Conservation (phyloP, 306 rosid genomes). For the Begonia peltatifolia region DNA sequence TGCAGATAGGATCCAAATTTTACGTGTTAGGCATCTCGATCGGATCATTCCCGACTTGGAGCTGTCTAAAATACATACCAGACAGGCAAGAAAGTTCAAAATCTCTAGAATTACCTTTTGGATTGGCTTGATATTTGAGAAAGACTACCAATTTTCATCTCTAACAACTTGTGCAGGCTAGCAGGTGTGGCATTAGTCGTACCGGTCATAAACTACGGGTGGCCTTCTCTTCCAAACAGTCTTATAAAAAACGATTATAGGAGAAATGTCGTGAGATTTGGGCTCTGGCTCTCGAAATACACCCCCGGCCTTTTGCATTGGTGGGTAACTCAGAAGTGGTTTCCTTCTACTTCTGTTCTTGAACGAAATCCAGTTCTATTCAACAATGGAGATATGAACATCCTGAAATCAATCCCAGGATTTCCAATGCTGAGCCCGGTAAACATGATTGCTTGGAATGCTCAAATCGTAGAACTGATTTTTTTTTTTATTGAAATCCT, state of each 20-base stretch:
- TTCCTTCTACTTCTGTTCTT: constrained; percentile 79
- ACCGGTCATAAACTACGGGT: constrained; percentile 62
- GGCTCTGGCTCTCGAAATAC: constrained; percentile 47
- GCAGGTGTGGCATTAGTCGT: constrained; percentile 75
- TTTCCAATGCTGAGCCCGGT: constrained; percentile 93
- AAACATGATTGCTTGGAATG: constrained; percentile 1
- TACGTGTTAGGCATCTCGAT: constrained; percentile 79
- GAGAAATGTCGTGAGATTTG: constrained; percentile 31
- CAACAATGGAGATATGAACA: constrained; percentile 66
- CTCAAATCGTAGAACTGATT: no score
- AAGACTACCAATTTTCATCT: no score
- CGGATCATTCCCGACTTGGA: constrained; percentile 86
- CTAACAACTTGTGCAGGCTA: constrained; percentile 38
- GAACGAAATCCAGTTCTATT: constrained; percentile 60
- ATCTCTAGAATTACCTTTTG: no score
- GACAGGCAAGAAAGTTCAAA: constrained; percentile 42
- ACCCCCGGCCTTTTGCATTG: constrained; percentile 53
- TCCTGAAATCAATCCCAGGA: constrained; percentile 48
- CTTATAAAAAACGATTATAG: constrained; percentile 59
- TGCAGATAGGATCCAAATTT: constrained; percentile 57
- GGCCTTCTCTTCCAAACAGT: constrained; percentile 72
- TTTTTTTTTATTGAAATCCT: no score
- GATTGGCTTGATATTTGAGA: no score
- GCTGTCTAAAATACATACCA: constrained; percentile 79
- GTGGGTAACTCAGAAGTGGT: constrained; percentile 85